phyloP scores from a whole-genome alignment of 2,329 filamentous ascomycete species.

The Monilinia aucupariae region DNA sequence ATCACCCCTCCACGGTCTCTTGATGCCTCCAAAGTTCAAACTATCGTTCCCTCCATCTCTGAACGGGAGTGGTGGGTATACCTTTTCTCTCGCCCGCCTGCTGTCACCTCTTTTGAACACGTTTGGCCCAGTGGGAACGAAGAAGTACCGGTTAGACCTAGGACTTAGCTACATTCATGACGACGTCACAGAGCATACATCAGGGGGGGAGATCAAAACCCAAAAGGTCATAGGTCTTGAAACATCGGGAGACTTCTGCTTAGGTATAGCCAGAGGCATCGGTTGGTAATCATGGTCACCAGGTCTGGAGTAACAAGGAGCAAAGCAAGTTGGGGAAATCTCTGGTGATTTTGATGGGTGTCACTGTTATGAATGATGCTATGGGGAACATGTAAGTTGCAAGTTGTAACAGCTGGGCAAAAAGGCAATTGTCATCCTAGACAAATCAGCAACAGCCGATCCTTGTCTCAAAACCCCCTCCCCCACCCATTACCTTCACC shows the following conservation, averaged over 20 bases:
- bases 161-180: not conserved
- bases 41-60: not conserved
- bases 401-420: constrained; percentile 7
- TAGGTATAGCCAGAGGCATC: no score
- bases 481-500: not conserved
- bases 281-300: not conserved
- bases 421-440: not conserved
- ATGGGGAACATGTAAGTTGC: no score
- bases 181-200: constrained; percentile 7
- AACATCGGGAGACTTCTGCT: not conserved
- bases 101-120: constrained; percentile 3
- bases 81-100: not conserved
- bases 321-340: no score
- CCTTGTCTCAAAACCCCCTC: not conserved
- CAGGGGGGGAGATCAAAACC: not conserved
- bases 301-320: constrained; percentile 1
- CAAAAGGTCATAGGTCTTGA: not conserved
- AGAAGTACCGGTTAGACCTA: constrained; percentile 7
- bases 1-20: not conserved
- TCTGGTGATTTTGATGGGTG: not conserved
- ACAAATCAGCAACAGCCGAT: not conserved
- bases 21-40: not conserved
- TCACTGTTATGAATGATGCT: not conserved
- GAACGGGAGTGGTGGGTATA: constrained; percentile 7
- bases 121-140: constrained; percentile 4